Evolutionary conservation across 169 alveolate genomes (phyloP), one percentile per base, ranked within the genome.

Genomic region (Eimeria nieschulzi): DNA sequence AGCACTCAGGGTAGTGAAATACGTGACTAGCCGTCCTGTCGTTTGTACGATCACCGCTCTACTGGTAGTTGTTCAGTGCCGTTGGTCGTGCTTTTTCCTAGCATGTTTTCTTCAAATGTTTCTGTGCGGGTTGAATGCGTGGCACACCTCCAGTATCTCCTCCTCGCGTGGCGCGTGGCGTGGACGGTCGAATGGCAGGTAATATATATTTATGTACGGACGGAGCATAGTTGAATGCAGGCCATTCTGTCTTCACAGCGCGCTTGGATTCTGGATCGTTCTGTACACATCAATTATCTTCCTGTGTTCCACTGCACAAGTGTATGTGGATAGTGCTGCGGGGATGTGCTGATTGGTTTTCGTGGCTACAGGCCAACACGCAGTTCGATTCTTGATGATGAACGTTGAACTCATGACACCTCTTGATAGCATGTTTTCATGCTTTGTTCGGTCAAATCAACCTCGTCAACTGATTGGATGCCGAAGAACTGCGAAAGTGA

Each of bases 151-250:
- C 87, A 79, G 87, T 79, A 79, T 79, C 87, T 79, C 87, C 87
- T 13, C 87, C 87, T 23, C 73, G 87, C 7, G 87, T 73, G 54
- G 23, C 46, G 54, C 9, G 87, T 79, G 87, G 73, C 72, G 87
- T 79, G 87, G 87, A 54, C 56, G 87, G 87, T 79, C 87, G 87
- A 55, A 54, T 55, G 71, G 72, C 59, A 79, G 87, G 87, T 79
- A 72, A 79, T 54, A 79, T 23, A 2, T 39, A 79, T 23, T 12
- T 6, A 12, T 23, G 39, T 51, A 54, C 87, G 73, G 59, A 79
- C 87, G 73, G 23, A 55, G 87, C 87, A 79, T 79, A 79, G 87
- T 79, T 79, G 87, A 59, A 56, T 79, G 87, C 87, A 79, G 59
- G 87, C 87, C 1, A 46, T 54, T 25, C 72, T 55, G 33, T 0